Conservation (phyloP, 768 basidiomycete genomes). For the Macrolepiota fuliginosa region DNA sequence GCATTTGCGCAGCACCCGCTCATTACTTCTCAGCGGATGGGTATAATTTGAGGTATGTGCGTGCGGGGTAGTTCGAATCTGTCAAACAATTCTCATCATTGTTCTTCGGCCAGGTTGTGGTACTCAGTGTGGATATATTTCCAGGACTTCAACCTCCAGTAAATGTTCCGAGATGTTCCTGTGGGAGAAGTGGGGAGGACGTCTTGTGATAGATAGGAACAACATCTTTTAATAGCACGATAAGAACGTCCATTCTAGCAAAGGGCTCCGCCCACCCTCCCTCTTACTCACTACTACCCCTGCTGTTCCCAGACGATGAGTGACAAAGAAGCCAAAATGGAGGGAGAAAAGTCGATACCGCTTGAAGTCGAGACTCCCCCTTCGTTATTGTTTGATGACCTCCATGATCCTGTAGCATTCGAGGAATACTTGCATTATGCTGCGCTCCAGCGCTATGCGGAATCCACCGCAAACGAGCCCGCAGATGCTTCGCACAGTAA, state of each 20-base stretch:
- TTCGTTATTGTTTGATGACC: neutral
- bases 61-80: too few relatives aligned
- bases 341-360: neutral
- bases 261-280: neutral
- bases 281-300: too few relatives aligned
- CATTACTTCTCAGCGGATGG: too few relatives aligned
- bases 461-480: conserved; percentile 6
- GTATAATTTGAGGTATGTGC: too few relatives aligned
- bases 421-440: conserved; percentile 38
- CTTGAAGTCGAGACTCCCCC: neutral
- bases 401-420: conserved; percentile 19
- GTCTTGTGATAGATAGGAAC: neutral
- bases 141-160: neutral
- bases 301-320: neutral
- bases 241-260: neutral
- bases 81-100: too few relatives aligned
- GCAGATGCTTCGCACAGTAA: conserved; percentile 1
- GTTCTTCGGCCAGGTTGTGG: too few relatives aligned
- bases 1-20: too few relatives aligned
- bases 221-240: neutral
- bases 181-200: neutral
- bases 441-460: conserved; percentile 31
- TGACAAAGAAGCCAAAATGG: neutral
- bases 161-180: neutral
- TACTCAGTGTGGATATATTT: too few relatives aligned